These are phyloP conservation scores for Tetraselmis chui DNA, from an alignment of 139 green algal species.

Conservation along the genomic window DNA sequence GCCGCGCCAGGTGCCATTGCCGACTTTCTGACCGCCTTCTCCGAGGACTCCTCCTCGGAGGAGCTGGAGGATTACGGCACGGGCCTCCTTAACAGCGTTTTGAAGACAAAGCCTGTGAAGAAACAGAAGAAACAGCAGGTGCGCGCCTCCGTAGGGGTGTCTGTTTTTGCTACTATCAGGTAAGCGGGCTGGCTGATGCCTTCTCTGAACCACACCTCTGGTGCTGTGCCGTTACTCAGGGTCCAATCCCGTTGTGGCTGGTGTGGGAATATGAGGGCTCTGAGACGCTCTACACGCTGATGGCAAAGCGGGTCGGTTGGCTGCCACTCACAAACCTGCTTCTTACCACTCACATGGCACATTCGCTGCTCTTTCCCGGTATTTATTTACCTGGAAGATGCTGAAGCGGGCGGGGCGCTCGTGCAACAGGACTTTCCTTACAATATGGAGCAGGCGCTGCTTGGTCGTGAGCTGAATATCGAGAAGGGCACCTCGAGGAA, in stretches of 20 bases:
- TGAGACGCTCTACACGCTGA: background rate
- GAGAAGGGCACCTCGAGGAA: background rate
- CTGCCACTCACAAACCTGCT: background rate
- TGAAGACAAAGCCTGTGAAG: slow-evolving; percentile 15
- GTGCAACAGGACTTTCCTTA: slow-evolving; percentile 79
- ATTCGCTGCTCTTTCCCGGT: too few relatives aligned
- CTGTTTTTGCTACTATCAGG: too few relatives aligned
- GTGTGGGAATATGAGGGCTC: slow-evolving; percentile 72
- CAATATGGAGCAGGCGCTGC: slow-evolving; percentile 76
- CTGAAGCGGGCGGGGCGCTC: too few relatives aligned
- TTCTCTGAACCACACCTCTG: too few relatives aligned
- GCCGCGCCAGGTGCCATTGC: slow-evolving; percentile 50
- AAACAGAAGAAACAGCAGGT: slow-evolving; percentile 9
- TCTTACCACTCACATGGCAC: too few relatives aligned
- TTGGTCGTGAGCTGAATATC: slow-evolving; percentile 58
- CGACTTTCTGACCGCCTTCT: slow-evolving; percentile 82
- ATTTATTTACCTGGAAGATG: too few relatives aligned
- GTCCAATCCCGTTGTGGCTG: slow-evolving; percentile 43
- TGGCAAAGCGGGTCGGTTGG: background rate
- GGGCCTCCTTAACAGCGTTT: background rate
- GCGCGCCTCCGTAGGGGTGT: too few relatives aligned
- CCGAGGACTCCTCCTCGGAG: slow-evolving; percentile 32
- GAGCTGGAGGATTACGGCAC: background rate
- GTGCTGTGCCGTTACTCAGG: too few relatives aligned
- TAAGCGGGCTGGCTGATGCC: too few relatives aligned